Evolutionary conservation across 2,329 filamentous ascomycete genomes (phyloP), one percentile per base, ranked within the genome.

Genomic region (Talaromyces sp.): DNA sequence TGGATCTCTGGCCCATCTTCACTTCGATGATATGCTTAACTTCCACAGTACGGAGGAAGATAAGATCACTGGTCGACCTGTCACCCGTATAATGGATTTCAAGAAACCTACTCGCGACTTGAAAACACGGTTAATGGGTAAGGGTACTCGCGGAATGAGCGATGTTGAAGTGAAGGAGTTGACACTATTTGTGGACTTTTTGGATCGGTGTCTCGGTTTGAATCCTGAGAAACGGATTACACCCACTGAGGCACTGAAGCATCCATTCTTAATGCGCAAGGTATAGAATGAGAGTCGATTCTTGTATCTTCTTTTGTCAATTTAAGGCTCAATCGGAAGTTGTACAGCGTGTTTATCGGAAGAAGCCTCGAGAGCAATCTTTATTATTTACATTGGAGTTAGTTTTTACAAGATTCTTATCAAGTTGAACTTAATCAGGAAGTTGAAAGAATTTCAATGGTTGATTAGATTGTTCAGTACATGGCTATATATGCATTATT

Each of bases 151-250:
- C 51, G 88, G 86, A 47, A 86, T 96, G 80, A 85, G 80, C 45
- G 88, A 92, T 56, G 78, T 79, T 9, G 90, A 94, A 70, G 78
- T 83, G 35, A 88, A 87, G 70, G 91, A 97, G 65, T 77, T 97
- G 56, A 86, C 88, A 54, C 80, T 88, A 48, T 96, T 99, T 72
- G 81, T 91, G 62, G 92, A 97, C 72, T 77, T 99, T 44, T 76
- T 99, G 52, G 92, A 96, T 67, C 87, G 89, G 50, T 97, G 92
- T 69, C 79, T 99, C 58, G 86, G 87, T 53, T 81, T 97, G 59
- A 96, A 97, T 68, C 91, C 93, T 1, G 92, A 96, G 70, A 96
- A 95, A 79, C 84, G 94, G 57, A 89, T 94, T 65, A 93, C 89
- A 42, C 90, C 94, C 0, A 79, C 82, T 13, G 92, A 97, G 66